phyloP scores from a whole-genome alignment of 371 early-diverging fungal species.

The Mortierella sp. region DNA sequence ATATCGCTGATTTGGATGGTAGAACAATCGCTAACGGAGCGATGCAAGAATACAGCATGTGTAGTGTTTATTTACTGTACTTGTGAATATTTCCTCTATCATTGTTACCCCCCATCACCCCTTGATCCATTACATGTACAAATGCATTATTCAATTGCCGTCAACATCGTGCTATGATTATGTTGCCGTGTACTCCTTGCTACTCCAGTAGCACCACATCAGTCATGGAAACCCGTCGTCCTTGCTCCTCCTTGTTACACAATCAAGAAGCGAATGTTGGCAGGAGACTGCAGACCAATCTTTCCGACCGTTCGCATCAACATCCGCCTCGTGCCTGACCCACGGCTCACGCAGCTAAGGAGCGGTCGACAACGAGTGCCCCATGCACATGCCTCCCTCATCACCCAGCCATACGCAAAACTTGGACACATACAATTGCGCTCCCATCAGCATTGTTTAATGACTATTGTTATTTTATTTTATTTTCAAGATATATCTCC shows the following conservation, averaged over 20 bases:
- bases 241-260: constrained; percentile 14
- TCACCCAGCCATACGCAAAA: too few relatives aligned
- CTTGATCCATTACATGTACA: not conserved
- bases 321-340: too few relatives aligned
- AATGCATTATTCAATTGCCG: not conserved
- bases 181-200: not conserved
- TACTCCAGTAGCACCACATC: not conserved
- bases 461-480: constrained; percentile 3
- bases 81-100: constrained; percentile 13
- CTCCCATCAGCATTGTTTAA: constrained; percentile 2
- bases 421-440: too few relatives aligned
- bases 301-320: too few relatives aligned
- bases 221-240: not conserved
- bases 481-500: not conserved
- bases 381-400: not conserved
- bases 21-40: too few relatives aligned
- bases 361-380: too few relatives aligned
- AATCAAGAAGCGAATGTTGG: not conserved
- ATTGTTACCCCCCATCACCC: not conserved
- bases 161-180: not conserved
- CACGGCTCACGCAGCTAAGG: too few relatives aligned
- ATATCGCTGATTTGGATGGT: not conserved
- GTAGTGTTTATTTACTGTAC: constrained; percentile 22
- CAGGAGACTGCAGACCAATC: too few relatives aligned
- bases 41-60: not conserved